phyloP scores from a whole-genome alignment of 441 rosid species.

The Mallotus repandus region DNA sequence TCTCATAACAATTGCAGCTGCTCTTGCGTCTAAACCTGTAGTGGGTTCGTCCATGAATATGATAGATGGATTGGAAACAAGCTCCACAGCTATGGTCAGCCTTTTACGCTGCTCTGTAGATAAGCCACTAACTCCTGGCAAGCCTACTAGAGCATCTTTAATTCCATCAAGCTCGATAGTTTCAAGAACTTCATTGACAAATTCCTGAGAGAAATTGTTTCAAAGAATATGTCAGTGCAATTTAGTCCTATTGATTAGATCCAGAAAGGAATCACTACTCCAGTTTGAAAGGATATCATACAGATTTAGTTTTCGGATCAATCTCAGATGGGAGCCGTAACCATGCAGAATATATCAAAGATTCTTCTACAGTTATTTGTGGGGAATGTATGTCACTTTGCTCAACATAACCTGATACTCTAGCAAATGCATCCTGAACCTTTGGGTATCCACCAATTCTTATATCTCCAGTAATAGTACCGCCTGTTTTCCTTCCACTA shows the following conservation, averaged over 20 bases:
- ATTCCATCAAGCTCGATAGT: conserved; percentile 52
- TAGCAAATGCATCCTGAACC: conserved; percentile 53
- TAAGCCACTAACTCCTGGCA: conserved; percentile 48
- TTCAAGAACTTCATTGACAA: conserved; percentile 53
- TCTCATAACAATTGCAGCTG: conserved; percentile 74
- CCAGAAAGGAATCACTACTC: not conserved
- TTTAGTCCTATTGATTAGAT: not conserved
- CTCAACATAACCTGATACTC: conserved; percentile 71
- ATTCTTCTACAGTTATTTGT: conserved; percentile 60
- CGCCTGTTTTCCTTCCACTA: conserved; percentile 64
- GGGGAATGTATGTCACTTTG: conserved; percentile 68
- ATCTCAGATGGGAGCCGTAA: conserved; percentile 49
- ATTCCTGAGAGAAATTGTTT: conserved; percentile 31
- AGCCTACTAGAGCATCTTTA: conserved; percentile 51
- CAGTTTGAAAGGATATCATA: conserved; percentile 24
- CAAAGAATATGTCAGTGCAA: not conserved
- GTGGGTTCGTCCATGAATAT: conserved; percentile 80
- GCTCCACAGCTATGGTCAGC: conserved; percentile 65
- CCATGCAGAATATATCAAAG: conserved; percentile 60
- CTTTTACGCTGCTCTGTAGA: conserved; percentile 70
- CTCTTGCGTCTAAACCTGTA: conserved; percentile 67
- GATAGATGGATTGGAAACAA: conserved; percentile 70
- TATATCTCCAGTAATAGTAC: conserved; percentile 58
- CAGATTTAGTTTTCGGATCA: conserved; percentile 39
- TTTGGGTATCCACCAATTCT: conserved; percentile 58